phyloP scores from a whole-genome alignment of 2,329 filamentous ascomycete species.

The Trichoderma asperellum region DNA sequence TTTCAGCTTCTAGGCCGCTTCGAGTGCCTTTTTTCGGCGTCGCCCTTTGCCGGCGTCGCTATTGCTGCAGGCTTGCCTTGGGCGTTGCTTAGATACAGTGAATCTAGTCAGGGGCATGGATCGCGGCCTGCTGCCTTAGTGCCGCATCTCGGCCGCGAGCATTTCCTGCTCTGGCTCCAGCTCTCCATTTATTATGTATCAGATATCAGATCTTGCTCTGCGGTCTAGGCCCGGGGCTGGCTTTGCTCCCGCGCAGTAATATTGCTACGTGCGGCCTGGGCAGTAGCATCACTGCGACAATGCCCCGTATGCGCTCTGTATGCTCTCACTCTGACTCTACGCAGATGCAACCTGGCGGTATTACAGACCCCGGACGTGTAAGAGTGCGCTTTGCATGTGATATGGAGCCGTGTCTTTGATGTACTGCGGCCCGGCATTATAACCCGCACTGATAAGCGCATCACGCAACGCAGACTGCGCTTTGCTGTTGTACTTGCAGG shows the following conservation, averaged over 20 bases:
- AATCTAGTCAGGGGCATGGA: neutral
- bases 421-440: neutral
- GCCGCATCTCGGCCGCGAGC: conserved; percentile 7
- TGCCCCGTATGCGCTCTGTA: neutral
- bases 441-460: neutral
- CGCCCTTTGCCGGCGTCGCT: neutral
- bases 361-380: neutral
- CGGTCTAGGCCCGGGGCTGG: neutral
- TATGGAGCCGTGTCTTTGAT: neutral
- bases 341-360: neutral
- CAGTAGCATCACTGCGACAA: neutral
- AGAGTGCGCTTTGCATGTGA: neutral
- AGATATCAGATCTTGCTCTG: conserved; percentile 26
- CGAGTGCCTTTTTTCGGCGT: too few relatives aligned
- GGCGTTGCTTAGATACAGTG: neutral
- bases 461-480: neutral
- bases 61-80: neutral
- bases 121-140: conserved; percentile 12
- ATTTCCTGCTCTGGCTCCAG: neutral
- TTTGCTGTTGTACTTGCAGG: too few relatives aligned
- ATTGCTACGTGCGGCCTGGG: neutral
- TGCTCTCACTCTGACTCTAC: neutral
- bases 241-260: neutral
- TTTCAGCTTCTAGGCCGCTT: too few relatives aligned
- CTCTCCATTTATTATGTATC: neutral